Base-by-base conservation (phyloP, 2,329 filamentous ascomycete genomes). In the Pseudogymnoascus sp. region DNA sequence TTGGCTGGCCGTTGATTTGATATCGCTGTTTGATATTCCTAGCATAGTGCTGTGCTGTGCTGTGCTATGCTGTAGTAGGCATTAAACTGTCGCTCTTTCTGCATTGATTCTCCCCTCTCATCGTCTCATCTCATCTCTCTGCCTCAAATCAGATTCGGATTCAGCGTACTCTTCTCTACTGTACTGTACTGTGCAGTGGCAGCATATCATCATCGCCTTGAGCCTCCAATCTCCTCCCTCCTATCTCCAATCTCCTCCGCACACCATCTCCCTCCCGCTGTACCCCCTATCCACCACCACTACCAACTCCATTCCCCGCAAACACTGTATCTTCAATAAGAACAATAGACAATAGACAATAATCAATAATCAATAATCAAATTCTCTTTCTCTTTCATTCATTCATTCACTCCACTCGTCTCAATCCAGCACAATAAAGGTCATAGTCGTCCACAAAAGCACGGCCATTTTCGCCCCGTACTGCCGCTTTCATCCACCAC, bases 401-500 rank as follows among this genome's bases (percentile, higher is more conserved):
- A 37, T 29, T 29, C 11, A 24, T 24, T n/a, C 26, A 50, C 44
- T 50, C 44, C 21, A 50, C 21, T 31, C 26, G n/a, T 31, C 47
- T 53, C 26, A 53, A 53, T 53, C 19, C 47, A 31, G 26, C 14
- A 56, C 47, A 13, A 19, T 31, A 56, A 31, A 31, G 19, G n/a
- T 19, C n/a, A 26, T 56, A 19, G n/a, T 19, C 21, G n/a, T 56
- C 47, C 8, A 19, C n/a, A 33, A 56, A 56, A 56, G 47, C 47
- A 56, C 26, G 47, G 47, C 47, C 47, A 56, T 56, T 56, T 53
- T 26, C 47, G 47, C 47, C 14, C 47, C n/a, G 47, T 33, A 56
- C 47, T 56, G n/a, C 47, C 47, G 47, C 47, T 56, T 56, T 56
- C 47, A 56, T 56, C 47, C 47, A 53, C 47, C 14, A 53, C 47